Evolutionary conservation across 2,329 filamentous ascomycete species (phyloP).

Genomic region (Pseudocercospora eumusae): DNA sequence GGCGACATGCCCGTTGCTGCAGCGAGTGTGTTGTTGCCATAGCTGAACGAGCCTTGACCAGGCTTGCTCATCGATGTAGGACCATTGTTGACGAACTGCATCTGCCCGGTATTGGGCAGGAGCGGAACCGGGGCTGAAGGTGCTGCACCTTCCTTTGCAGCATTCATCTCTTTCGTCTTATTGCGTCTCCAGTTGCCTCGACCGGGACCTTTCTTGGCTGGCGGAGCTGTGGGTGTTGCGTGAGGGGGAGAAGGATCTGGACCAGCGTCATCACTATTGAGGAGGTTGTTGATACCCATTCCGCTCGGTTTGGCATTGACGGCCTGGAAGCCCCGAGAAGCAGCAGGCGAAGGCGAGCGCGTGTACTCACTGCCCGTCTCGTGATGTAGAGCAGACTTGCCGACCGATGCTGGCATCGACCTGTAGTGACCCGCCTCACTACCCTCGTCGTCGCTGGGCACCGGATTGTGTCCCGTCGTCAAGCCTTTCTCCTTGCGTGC

Average conservation of each 20-base stretch:
- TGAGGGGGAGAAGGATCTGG: conserved; percentile 31
- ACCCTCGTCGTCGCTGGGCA: conserved; percentile 38
- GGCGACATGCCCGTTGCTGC: conserved; percentile 22
- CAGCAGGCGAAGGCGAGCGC: conserved; percentile 46
- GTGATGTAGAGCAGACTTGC: conserved; percentile 26
- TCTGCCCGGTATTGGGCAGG: conserved; percentile 37
- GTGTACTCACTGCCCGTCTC: conserved; percentile 50
- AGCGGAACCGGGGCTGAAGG: conserved; percentile 38
- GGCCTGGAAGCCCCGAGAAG: conserved; percentile 41
- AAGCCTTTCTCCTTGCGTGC: conserved; percentile 51
- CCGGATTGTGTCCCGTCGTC: conserved; percentile 31
- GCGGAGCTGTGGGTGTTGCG: conserved; percentile 30
- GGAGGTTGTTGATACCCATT: conserved; percentile 53
- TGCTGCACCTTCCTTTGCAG: conserved; percentile 14
- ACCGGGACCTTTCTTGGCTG: conserved; percentile 48
- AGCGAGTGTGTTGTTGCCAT: conserved; percentile 18
- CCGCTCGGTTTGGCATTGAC: conserved; percentile 43
- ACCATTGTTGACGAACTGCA: conserved; percentile 35
- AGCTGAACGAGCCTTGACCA: conserved; percentile 16
- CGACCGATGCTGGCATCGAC: conserved; percentile 23
- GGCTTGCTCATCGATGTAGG: conserved; percentile 22
- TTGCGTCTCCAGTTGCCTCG: conserved; percentile 53
- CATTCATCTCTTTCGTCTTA: conserved; percentile 25
- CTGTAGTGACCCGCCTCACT: conserved; percentile 33
- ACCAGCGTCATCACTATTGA: conserved; percentile 48